Conservation (phyloP, 768 basidiomycete species). For the Podaxis rugospora region DNA sequence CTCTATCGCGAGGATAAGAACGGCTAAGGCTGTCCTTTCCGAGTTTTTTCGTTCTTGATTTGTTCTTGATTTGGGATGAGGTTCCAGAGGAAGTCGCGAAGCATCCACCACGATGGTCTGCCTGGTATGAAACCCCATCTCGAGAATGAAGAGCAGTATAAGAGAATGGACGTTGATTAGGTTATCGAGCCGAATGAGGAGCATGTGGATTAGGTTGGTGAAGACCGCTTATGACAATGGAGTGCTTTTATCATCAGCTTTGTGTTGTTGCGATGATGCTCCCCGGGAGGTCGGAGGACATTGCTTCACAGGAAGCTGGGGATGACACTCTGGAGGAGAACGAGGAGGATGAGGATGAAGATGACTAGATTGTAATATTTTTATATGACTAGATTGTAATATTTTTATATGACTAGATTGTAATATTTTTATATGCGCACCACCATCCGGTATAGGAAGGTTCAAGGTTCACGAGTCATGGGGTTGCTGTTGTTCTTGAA, state of each 20-base stretch:
- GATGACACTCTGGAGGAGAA: background rate
- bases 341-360: background rate
- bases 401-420: no score
- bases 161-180: background rate
- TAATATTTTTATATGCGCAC: background rate
- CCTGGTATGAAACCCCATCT: background rate
- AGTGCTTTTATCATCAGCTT: background rate
- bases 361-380: background rate
- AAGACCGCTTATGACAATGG: background rate
- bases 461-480: background rate
- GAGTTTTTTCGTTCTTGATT: background rate
- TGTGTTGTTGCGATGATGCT: background rate
- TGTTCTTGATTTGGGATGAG: background rate
- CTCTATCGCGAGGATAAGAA: constrained; percentile 5
- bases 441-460: background rate
- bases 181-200: background rate
- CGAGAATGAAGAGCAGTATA: background rate
- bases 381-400: background rate
- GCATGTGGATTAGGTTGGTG: background rate
- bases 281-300: no score
- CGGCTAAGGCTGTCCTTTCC: background rate
- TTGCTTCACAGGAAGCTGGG: background rate
- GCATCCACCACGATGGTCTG: background rate
- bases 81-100: background rate
- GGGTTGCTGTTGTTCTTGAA: background rate